phyloP scores from a whole-genome alignment of 148 eudicot genomes.

The Cornus florida region DNA sequence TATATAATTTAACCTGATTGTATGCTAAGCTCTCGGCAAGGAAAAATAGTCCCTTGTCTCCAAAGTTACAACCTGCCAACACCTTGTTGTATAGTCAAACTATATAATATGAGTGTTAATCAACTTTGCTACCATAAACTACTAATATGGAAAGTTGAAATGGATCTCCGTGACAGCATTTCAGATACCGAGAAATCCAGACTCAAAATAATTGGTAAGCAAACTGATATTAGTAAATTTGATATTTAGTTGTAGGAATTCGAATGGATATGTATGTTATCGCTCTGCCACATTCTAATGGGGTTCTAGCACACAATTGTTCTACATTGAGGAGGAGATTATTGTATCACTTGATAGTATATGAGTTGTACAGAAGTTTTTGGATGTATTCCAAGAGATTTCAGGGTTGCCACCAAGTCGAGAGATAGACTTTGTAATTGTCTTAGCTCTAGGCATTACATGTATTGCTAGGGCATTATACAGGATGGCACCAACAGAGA shows the following conservation, averaged over 20 bases:
- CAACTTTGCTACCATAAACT: background rate
- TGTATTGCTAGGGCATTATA: too few relatives aligned
- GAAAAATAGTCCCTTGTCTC: slow-evolving; percentile 84
- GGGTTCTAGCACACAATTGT: too few relatives aligned
- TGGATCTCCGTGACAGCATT: background rate
- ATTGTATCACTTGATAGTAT: too few relatives aligned
- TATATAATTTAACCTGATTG: slow-evolving; percentile 64
- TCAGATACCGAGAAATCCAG: background rate
- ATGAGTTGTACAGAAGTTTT: too few relatives aligned
- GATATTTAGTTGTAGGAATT: background rate
- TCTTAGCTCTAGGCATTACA: too few relatives aligned
- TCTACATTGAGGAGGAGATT: too few relatives aligned
- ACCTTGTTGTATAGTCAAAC: slow-evolving; percentile 9
- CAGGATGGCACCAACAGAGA: too few relatives aligned
- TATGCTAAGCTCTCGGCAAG: slow-evolving; percentile 94
- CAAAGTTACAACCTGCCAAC: slow-evolving; percentile 75
- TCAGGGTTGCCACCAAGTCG: too few relatives aligned
- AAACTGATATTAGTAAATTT: background rate
- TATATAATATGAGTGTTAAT: background rate
- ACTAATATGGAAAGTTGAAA: background rate
- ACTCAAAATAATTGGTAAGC: background rate
- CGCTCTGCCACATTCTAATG: too few relatives aligned
- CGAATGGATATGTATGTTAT: too few relatives aligned
- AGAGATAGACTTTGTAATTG: too few relatives aligned
- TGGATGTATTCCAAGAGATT: too few relatives aligned